phyloP scores from a whole-genome alignment of 768 basidiomycete genomes.

The Gloeostereum incarnatum region DNA sequence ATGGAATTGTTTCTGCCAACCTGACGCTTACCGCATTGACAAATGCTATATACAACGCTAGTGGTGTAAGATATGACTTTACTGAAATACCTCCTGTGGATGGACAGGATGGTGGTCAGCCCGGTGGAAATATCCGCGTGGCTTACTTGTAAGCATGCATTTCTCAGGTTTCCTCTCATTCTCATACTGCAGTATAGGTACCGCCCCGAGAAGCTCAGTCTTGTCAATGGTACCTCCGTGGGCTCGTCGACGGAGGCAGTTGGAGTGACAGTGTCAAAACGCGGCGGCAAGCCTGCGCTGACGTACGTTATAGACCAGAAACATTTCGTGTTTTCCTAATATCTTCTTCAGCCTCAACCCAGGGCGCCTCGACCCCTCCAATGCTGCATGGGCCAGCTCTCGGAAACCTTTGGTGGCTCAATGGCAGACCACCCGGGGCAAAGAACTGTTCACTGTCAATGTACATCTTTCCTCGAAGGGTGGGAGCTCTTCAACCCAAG shows the following conservation, averaged over 20 bases:
- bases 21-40: slow-evolving; percentile 40
- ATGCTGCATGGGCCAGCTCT: slow-evolving; percentile 42
- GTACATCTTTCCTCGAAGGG: slow-evolving; percentile 51
- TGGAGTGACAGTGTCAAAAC: slow-evolving; percentile 17
- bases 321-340: not conserved
- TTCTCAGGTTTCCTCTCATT: not conserved
- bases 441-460: slow-evolving; percentile 48
- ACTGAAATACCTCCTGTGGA: slow-evolving; percentile 42
- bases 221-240: slow-evolving; percentile 33
- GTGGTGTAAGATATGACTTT: slow-evolving; percentile 36
- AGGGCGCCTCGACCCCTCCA: slow-evolving; percentile 50
- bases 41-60: slow-evolving; percentile 33
- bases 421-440: slow-evolving; percentile 37
- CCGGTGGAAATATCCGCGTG: slow-evolving; percentile 55
- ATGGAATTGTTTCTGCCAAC: slow-evolving; percentile 45
- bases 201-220: slow-evolving; percentile 37
- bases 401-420: slow-evolving; percentile 53
- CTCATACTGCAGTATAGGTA: slow-evolving; percentile 23
- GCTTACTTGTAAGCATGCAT: slow-evolving; percentile 36
- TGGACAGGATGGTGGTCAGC: slow-evolving; percentile 47
- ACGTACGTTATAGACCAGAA: slow-evolving; percentile 11
- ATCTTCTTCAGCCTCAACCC: slow-evolving; percentile 41
- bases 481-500: slow-evolving; percentile 44
- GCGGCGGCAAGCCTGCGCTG: slow-evolving; percentile 23
- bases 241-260: slow-evolving; percentile 41